Evolutionary conservation across 129 eudicot species (phyloP), one percentile per base, ranked within the genome.

Genomic region (Silybum marianum): DNA sequence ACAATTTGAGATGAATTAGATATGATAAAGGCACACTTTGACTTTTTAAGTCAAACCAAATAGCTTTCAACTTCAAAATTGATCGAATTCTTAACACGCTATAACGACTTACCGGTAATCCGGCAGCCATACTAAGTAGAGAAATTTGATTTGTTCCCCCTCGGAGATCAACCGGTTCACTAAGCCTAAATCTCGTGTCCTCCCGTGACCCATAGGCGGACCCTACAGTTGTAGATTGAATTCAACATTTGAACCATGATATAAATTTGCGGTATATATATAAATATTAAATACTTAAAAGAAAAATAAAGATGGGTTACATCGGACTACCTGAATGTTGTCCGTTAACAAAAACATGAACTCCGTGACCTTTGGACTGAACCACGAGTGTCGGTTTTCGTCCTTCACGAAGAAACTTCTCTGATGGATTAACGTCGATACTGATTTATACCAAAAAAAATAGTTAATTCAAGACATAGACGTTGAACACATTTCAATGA

Each of bases 71-170:
- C 23, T 81, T 63, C 18, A 19, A 40, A 39, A 13, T 11, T 6
- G 16, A n/a, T 46, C 1, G 21, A 58, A 58, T 58, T n/a, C 10
- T 58, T 58, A 18, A 74, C 14, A 62, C 68, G 24, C 23, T 72
- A 19, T 6, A 32, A 74, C 67, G 76, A 81, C 95, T 85, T 74
- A 95, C 99, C 16, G 97, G 97, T 73, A 95, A 84, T 71, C 99
- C 99, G 44, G 91, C 90, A 78, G 99, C 88, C 73, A 95, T 78
- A 58, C 99, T 93, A 79, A 95, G 92, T 19, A 95, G 84, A 19
- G 92, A 83, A 44, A 95, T 90, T 73, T 70, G 86, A 77, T 93
- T 95, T 18, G 82, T 81, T 78, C 98, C 99, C 18, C 84, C 90
- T 23, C 9, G 88, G 36, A 95, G 85, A 58, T 89, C 83, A 32